Evolutionary conservation across 306 rosid species (phyloP), one percentile per base, ranked within the genome.

Genomic region (Ormosia semicastrata): DNA sequence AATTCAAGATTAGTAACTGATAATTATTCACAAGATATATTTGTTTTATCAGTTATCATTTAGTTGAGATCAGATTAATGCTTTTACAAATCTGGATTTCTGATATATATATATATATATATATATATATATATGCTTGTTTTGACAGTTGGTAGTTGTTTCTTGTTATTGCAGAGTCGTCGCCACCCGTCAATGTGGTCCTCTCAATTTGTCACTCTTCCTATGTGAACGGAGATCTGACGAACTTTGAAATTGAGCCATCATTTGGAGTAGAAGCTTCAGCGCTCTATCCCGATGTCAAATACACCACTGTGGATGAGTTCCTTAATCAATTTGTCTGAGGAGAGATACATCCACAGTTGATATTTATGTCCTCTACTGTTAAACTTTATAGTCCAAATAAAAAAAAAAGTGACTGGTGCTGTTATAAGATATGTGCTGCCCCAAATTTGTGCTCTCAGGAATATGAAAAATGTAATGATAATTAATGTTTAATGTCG

Each of bases 201-300:
- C 56, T 79, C 12, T 47, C 94, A 49, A 83, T 90, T 29, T 54
- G 84, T 17, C 92, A 79, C 59, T 53, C 91, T 3, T 81, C 81
- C 0, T 88, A 56, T 24, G 88, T 89, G 80, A 83, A 83, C 57
- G 92, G 86, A 66, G 89, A 73, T 53, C 81, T 90, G 10, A 88
- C 88, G 0, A 92, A 85, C 88, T 90, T 82, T 46, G 91, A 88
- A 67, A 71, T 92, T 9, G 92, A 90, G 32, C 82, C 92, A 8
- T 83, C 78, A 2, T 77, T 90, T 64, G 94, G 93, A 29, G 88
- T 88, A 13, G 94, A 90, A 81, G 94, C 94, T 79, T 57, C 86
- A 10, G 83, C 63, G 59, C 89, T 89, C 5, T 92, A 90, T 10
- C 89, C 97, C 30, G 92, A 90, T 81, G 90, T 90, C 36, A 85